These are phyloP conservation scores for Fusarium goolgardi DNA, from an alignment of 2,329 filamentous ascomycete genomes.

Conservation along the genomic window DNA sequence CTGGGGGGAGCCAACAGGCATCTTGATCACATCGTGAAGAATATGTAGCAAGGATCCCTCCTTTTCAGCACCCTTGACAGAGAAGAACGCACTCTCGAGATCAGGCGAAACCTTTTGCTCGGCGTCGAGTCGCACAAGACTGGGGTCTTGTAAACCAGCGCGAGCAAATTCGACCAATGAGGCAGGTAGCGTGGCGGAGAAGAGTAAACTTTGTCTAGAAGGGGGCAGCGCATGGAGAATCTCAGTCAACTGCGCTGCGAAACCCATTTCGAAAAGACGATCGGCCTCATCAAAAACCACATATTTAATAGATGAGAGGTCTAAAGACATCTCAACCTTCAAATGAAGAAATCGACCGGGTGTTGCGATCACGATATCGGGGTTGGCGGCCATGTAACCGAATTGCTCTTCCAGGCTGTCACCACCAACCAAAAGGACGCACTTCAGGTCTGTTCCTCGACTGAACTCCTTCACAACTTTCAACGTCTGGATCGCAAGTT, in stretches of 20 bases:
- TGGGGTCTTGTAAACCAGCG: slow-evolving; percentile 92
- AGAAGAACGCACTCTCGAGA: slow-evolving; percentile 95
- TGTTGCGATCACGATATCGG: slow-evolving; percentile 96
- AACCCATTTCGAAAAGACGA: slow-evolving; percentile 98
- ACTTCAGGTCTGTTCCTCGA: slow-evolving; percentile 88
- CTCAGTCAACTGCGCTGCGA: slow-evolving; percentile 90
- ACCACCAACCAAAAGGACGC: slow-evolving; percentile 91
- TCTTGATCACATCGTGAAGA: slow-evolving; percentile 90
- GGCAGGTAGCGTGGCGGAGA: slow-evolving; percentile 94
- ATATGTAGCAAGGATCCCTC: slow-evolving; percentile 92
- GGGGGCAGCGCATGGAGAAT: slow-evolving; percentile 89
- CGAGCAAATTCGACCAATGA: slow-evolving; percentile 96
- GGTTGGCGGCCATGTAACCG: slow-evolving; percentile 89
- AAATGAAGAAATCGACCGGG: slow-evolving; percentile 96
- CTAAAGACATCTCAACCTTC: slow-evolving; percentile 94
- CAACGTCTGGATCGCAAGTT: slow-evolving; percentile 92
- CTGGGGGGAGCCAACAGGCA: slow-evolving; percentile 76
- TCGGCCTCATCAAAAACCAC: slow-evolving; percentile 99
- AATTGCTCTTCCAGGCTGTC: slow-evolving; percentile 98
- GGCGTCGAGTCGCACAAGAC: slow-evolving; percentile 87
- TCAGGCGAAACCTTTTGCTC: slow-evolving; percentile 97
- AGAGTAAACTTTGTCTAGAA: slow-evolving; percentile 88
- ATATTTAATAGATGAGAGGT: slow-evolving; percentile 91
- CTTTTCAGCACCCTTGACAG: slow-evolving; percentile 91
- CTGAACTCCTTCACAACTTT: slow-evolving; percentile 97